These are phyloP conservation scores for Eruca vesicaria DNA, from an alignment of 441 rosid genomes.

Conservation along the genomic window DNA sequence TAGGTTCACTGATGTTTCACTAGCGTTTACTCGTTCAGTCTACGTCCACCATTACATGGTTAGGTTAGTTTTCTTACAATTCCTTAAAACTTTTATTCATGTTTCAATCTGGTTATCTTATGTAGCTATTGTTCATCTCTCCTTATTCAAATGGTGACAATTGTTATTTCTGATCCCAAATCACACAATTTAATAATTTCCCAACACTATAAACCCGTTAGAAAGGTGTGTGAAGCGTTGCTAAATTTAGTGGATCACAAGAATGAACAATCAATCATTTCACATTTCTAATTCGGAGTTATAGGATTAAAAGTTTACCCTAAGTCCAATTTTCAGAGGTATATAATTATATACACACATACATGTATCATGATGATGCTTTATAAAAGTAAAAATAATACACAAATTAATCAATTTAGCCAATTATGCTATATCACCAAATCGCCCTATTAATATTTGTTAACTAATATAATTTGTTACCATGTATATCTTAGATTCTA, in stretches of 20 bases:
- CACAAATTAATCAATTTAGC: no score
- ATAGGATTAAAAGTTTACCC: neutral
- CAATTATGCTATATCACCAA: neutral
- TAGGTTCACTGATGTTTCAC: neutral
- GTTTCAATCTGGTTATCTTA: neutral
- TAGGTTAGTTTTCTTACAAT: neutral
- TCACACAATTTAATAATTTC: no score
- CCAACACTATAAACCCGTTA: no score
- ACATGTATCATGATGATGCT: no score
- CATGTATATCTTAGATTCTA: no score
- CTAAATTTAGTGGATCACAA: neutral
- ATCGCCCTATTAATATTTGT: neutral
- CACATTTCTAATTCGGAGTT: neutral
- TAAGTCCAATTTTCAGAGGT: neutral
- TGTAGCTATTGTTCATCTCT: neutral
- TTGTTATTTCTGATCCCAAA: no score
- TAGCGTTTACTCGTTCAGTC: neutral
- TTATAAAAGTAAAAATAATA: no score
- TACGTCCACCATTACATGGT: neutral
- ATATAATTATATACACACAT: no score
- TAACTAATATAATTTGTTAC: neutral
- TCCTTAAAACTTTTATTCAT: neutral
- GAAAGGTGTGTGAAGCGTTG: no score
- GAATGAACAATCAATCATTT: neutral
- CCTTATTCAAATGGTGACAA: neutral